phyloP scores from a whole-genome alignment of 2,329 filamentous ascomycete genomes.

The Pyrenophora tritici-repentis region DNA sequence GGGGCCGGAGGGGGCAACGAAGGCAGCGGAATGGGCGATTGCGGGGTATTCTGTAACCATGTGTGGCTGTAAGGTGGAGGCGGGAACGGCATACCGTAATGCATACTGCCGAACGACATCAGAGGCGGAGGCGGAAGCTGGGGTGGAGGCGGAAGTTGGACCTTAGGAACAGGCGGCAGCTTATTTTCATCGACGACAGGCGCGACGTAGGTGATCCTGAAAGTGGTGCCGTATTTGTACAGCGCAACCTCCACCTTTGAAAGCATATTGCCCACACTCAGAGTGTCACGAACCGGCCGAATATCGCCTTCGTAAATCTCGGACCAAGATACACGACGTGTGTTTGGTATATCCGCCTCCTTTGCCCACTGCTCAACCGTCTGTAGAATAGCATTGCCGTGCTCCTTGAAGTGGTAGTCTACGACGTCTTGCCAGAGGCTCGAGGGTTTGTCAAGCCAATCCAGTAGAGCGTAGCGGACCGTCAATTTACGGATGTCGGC shows the following conservation, averaged over 20 bases:
- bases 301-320: too few species aligned
- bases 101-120: too few species aligned
- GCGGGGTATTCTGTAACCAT: too few species aligned
- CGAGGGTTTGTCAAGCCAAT: constrained; percentile 34
- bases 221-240: constrained; percentile 5
- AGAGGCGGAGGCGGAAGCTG: neutral
- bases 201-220: neutral
- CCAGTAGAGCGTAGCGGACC: constrained; percentile 40
- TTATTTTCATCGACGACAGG: neutral
- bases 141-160: neutral
- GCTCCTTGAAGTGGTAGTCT: constrained; percentile 32
- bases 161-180: too few species aligned
- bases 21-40: too few species aligned
- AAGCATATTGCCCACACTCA: constrained; percentile 5
- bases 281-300: too few species aligned
- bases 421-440: constrained; percentile 33
- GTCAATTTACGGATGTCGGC: constrained; percentile 30
- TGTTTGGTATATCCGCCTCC: neutral
- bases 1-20: too few species aligned
- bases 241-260: constrained; percentile 7
- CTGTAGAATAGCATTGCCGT: constrained; percentile 29
- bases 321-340: too few species aligned
- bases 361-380: constrained; percentile 27
- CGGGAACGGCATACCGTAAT: too few species aligned
- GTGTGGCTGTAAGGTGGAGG: too few species aligned